Percentiles rank a stretch among this genome's conserved stretches.
Evolutionary conservation across 2,329 filamentous ascomycete species (phyloP).

Genomic region (Fusarium continuum): DNA sequence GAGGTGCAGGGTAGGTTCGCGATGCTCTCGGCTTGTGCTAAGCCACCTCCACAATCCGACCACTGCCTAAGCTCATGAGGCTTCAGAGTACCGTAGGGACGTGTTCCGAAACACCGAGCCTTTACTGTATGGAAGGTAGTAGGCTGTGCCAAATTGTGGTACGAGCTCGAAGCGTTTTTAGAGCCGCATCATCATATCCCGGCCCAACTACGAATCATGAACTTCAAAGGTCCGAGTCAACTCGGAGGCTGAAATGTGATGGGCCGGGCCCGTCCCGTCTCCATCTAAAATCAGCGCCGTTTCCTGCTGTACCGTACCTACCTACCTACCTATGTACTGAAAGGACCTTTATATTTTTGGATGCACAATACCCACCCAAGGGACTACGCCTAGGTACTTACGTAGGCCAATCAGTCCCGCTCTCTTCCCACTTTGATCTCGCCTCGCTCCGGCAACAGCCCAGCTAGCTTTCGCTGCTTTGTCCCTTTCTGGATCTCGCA

Average conservation of each 20-base stretch:
- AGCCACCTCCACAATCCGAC: slow-evolving; percentile 1
- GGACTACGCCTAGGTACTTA: too few relatives aligned
- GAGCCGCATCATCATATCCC: background rate
- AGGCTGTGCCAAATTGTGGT: too few relatives aligned
- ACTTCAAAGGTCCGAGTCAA: slow-evolving; percentile 6
- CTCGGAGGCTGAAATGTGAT: slow-evolving; percentile 16
- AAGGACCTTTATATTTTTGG: slow-evolving; percentile 14
- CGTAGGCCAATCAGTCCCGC: slow-evolving; percentile 11
- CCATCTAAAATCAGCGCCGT: background rate
- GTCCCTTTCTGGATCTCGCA: slow-evolving; percentile 27
- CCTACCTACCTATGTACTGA: too few relatives aligned
- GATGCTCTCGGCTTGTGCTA: background rate
- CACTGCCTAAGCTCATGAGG: too few relatives aligned
- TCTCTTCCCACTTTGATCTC: slow-evolving; percentile 26
- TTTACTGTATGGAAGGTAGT: too few relatives aligned
- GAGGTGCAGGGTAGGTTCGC: slow-evolving; percentile 15
- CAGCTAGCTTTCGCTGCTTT: slow-evolving; percentile 31
- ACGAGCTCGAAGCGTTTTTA: too few relatives aligned
- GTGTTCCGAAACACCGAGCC: slow-evolving; percentile 2
- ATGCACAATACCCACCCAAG: slow-evolving; percentile 7
- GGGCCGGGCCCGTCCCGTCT: background rate
- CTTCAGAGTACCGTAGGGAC: too few relatives aligned
- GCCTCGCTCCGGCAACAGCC: slow-evolving; percentile 28
- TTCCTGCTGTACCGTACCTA: too few relatives aligned
- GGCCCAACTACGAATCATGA: background rate